These are phyloP conservation scores for Papiliotrema fonsecae DNA, from an alignment of 1,284 basidiomycete genomes.

Conservation along the genomic window DNA sequence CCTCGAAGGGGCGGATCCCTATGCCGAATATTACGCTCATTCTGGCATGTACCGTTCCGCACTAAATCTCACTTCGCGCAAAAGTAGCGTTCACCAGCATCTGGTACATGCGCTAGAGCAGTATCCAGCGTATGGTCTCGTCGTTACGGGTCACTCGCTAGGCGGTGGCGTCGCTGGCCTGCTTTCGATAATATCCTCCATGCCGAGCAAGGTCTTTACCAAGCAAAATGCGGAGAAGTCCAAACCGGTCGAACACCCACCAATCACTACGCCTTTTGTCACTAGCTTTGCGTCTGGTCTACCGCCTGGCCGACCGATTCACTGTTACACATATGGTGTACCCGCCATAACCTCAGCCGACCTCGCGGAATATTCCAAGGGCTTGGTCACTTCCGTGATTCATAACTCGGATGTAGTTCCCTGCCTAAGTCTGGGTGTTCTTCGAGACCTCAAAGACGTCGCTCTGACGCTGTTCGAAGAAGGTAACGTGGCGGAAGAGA, in stretches of 20 bases:
- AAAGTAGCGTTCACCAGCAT: constrained; percentile 50
- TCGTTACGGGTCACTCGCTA: constrained; percentile 51
- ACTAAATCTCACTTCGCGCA: constrained; percentile 42
- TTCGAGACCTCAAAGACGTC: constrained; percentile 52
- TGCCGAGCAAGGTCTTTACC: constrained; percentile 34
- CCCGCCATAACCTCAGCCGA: constrained; percentile 51
- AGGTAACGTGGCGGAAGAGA: constrained; percentile 49
- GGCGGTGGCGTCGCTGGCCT: constrained; percentile 53
- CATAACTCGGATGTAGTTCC: constrained; percentile 46
- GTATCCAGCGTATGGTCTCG: constrained; percentile 51
- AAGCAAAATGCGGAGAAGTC: constrained; percentile 20
- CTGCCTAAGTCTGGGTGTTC: constrained; percentile 48
- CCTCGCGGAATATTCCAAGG: constrained; percentile 47
- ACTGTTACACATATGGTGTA: constrained; percentile 50
- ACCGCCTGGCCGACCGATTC: constrained; percentile 51
- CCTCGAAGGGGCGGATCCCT: constrained; percentile 45
- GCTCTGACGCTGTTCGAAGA: constrained; percentile 49
- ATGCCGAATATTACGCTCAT: constrained; percentile 50
- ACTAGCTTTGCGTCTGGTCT: constrained; percentile 48
- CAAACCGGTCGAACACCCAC: constrained; percentile 33
- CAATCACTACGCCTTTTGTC: constrained; percentile 50
- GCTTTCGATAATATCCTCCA: constrained; percentile 42
- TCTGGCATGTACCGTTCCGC: constrained; percentile 53
- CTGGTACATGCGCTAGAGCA: constrained; percentile 46
- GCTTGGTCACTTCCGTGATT: constrained; percentile 50